Evolutionary conservation across 192 early-diverging fungal species (phyloP).

Genomic region (Pilobolus umbonatus): DNA sequence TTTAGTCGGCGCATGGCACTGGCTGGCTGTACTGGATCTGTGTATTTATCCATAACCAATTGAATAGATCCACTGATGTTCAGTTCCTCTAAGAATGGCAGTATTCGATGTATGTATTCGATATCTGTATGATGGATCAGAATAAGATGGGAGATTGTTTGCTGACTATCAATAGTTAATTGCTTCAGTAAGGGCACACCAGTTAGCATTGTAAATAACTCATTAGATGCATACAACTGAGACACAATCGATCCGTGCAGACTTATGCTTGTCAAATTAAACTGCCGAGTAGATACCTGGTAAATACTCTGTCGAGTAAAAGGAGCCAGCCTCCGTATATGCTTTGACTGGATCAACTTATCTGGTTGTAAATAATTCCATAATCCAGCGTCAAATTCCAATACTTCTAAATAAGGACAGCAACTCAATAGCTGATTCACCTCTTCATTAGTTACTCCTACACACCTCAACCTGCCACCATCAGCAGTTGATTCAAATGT

Average conservation of each 20-base stretch:
- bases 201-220: not conserved
- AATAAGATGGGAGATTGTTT: not conserved
- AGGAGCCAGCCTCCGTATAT: not conserved
- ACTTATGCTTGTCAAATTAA: not conserved
- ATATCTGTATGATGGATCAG: not conserved
- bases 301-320: not conserved
- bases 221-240: not conserved
- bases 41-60: not conserved
- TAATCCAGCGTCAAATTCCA: not conserved
- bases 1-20: not conserved
- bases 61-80: not conserved
- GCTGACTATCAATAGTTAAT: not conserved
- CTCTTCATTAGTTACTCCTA: not conserved
- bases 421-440: not conserved
- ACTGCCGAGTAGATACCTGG: not conserved
- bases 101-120: not conserved
- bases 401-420: not conserved
- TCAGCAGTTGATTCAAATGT: not conserved
- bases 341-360: not conserved
- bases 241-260: not conserved
- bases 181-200: not conserved
- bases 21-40: not conserved
- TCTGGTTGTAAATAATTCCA: not conserved
- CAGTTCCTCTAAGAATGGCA: not conserved
- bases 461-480: too few species aligned